Conservation (phyloP, 441 rosid genomes). For the Rhodomyrtus psidioides region DNA sequence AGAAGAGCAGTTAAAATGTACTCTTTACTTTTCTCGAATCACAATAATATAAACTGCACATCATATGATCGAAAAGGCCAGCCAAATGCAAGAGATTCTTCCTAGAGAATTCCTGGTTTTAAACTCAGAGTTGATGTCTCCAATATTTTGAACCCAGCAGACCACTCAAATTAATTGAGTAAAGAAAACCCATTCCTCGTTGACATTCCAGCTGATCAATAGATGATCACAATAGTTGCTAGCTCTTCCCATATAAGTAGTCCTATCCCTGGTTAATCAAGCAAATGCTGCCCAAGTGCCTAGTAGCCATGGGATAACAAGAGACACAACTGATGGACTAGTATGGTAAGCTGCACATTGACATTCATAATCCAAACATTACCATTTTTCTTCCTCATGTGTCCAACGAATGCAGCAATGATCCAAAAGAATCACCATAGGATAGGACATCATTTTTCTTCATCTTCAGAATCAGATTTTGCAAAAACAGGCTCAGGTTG, state of each 20-base stretch:
- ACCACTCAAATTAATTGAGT: background rate
- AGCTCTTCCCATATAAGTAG: background rate
- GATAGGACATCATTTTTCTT: conserved; percentile 36
- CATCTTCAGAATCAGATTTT: conserved; percentile 83
- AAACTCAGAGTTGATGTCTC: background rate
- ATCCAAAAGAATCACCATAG: background rate
- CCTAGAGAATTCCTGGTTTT: background rate
- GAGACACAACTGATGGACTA: background rate
- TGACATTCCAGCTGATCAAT: background rate
- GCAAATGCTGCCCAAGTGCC: background rate
- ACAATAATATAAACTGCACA: background rate
- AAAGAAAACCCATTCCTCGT: background rate
- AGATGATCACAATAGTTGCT: background rate
- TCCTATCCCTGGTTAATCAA: background rate
- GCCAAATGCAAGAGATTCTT: background rate
- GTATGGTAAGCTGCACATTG: background rate
- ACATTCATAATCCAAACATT: background rate
- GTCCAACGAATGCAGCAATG: background rate
- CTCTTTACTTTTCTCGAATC: background rate
- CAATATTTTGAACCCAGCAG: background rate
- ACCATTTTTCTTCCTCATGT: background rate
- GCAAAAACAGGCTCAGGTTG: conserved; percentile 88
- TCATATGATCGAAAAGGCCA: background rate
- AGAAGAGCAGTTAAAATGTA: background rate
- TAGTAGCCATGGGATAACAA: background rate